Conservation (phyloP, 2,329 filamentous ascomycete genomes). For the Ophiostoma piceae region DNA sequence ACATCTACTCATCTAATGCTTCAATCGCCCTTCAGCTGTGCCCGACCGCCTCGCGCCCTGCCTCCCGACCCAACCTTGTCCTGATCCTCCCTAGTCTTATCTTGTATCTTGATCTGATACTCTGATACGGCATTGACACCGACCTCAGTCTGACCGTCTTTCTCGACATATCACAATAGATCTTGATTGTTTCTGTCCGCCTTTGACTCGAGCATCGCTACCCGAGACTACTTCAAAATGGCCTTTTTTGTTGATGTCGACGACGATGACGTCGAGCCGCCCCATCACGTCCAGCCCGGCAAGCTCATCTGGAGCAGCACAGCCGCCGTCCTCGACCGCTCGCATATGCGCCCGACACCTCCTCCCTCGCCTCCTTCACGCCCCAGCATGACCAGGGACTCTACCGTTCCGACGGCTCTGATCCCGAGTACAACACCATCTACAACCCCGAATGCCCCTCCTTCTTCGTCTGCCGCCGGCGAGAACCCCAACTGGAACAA, state of each 20-base stretch:
- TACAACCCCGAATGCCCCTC: not conserved
- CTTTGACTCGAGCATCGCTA: not conserved
- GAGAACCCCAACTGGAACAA: constrained; percentile 50
- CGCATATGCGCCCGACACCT: constrained; percentile 18
- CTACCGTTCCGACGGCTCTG: not conserved
- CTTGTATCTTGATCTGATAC: not conserved
- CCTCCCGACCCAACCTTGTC: not conserved
- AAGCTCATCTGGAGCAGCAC: constrained; percentile 29
- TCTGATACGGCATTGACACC: constrained; percentile 14
- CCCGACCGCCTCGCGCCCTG: constrained; percentile 8
- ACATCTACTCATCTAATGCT: not conserved
- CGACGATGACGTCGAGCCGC: constrained; percentile 32
- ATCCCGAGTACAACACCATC: not conserved
- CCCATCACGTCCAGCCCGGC: constrained; percentile 28
- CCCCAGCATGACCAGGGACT: not conserved
- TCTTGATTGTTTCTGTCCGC: not conserved
- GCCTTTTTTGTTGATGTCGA: constrained; percentile 35
- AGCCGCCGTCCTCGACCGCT: constrained; percentile 20
- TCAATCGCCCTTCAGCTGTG: constrained; percentile 7
- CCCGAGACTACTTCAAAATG: constrained; percentile 27
- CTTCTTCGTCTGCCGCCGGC: constrained; percentile 22
- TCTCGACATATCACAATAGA: not conserved
- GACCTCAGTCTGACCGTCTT: constrained; percentile 10
- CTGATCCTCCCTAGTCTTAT: not conserved
- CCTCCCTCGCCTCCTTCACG: constrained; percentile 21